Conservation (phyloP, 306 rosid genomes). For the Malus fusca region DNA sequence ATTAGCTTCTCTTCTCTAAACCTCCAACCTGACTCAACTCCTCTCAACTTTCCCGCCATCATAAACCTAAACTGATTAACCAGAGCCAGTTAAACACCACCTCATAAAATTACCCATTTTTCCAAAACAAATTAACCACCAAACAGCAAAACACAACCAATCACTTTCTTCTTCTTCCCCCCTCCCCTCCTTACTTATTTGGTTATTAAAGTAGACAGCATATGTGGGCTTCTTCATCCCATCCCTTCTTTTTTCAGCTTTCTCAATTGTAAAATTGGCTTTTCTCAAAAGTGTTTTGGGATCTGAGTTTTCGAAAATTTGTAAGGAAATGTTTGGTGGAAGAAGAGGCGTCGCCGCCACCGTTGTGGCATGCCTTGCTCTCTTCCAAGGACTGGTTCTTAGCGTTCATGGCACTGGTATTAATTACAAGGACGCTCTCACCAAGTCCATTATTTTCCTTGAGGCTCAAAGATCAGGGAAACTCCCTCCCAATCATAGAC, state of each 20-base stretch:
- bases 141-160: background rate
- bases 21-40: background rate
- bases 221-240: background rate
- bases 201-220: background rate
- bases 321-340: background rate
- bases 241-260: background rate
- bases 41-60: conserved; percentile 16
- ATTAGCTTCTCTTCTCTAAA: background rate
- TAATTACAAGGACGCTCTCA: conserved; percentile 78
- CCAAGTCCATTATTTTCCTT: conserved; percentile 68
- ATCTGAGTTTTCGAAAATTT: background rate
- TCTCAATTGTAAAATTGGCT: background rate
- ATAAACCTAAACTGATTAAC: background rate
- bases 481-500: conserved; percentile 58
- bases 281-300: background rate
- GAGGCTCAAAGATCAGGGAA: conserved; percentile 99
- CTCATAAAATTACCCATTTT: background rate
- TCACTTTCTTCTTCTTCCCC: background rate
- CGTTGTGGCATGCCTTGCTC: conserved; percentile 42
- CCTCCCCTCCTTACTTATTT: background rate
- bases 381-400: conserved; percentile 31
- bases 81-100: background rate
- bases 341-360: background rate
- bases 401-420: conserved; percentile 27
- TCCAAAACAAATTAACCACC: background rate